Evolutionary conservation across 73 alveolate genomes (phyloP).

Genomic region (Stentor coeruleus): DNA sequence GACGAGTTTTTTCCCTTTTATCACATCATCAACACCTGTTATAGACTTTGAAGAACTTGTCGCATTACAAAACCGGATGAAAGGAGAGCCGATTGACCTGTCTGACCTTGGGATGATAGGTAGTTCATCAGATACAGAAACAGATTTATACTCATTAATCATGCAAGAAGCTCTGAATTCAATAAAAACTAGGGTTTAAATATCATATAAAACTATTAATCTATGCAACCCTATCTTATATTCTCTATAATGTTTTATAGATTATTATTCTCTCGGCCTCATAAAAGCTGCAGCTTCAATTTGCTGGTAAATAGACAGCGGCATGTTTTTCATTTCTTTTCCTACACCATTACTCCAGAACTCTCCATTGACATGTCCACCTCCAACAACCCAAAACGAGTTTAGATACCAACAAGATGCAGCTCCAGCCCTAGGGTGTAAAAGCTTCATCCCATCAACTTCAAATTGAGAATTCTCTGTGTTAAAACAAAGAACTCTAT

Average conservation of each 20-base stretch:
- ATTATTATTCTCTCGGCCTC: not conserved
- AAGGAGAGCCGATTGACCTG: not conserved
- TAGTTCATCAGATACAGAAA: not conserved
- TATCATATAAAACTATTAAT: no score
- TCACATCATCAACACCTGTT: not conserved
- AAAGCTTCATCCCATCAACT: not conserved
- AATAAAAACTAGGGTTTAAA: no score
- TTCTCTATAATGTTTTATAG: no score
- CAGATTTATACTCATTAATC: not conserved
- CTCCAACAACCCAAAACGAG: slow-evolving; percentile 14
- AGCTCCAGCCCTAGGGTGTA: slow-evolving; percentile 17
- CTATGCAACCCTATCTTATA: no score
- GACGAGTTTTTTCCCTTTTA: slow-evolving; percentile 17
- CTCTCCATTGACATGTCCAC: not conserved
- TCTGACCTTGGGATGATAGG: slow-evolving; percentile 5
- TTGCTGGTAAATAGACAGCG: not conserved
- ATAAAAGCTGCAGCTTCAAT: not conserved
- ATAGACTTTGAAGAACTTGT: not conserved
- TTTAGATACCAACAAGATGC: not conserved
- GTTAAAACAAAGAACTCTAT: not conserved
- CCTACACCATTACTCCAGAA: not conserved
- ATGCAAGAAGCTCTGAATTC: slow-evolving; percentile 27
- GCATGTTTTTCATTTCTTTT: not conserved
- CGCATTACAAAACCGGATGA: not conserved
- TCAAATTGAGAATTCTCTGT: not conserved